Base-by-base conservation (phyloP, 768 basidiomycete species). In the Pleurotus eryngii region DNA sequence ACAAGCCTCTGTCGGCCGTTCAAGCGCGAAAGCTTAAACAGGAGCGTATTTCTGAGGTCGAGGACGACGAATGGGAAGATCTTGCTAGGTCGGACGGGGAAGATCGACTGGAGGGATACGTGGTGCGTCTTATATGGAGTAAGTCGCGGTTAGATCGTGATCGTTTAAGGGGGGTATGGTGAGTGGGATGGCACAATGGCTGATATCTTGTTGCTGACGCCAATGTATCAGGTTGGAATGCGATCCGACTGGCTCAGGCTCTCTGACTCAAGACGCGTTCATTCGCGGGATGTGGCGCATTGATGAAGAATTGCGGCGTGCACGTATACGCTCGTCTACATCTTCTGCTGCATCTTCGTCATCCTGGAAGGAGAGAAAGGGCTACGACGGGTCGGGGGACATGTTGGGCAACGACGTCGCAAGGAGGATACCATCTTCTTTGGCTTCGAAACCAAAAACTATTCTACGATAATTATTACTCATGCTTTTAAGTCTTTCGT, bases 281-380 rank as follows among this genome's bases (percentile, higher is more conserved):
- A 80, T 84, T 40, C 81, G 78, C 60, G 91, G 89, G 50, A 91
- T 92, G 89, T 92, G 90, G 90, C 82, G 84, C 38, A 89, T 93
- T 26, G 90, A 93, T 70, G 89, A 90, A 68, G 90, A 91, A 62
- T 81, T 92, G 11, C 76, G 87, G n/a, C 79, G 82, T 46, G 77
- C 80, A 4, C 82, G 86, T 56, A 63, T 68, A 2, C 74, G 74
- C 24, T 68, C 67, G 6, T 46, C 57, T 12, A 38, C 57, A 40
- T 56, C 57, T n/a, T 45, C 53, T 18, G 35, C 46, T 18, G 24
- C 42, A 20, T 30, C 46, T 9, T 27, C 30, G n/a, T 51, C 17
- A 24, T 38, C 35, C 24, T 54, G 37, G 51, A 20, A n/a, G 18
- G 24, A n/a, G 39, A 11, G 39, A 18, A 51, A 30, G 30, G 51